Evolutionary conservation across 495 filamentous ascomycete genomes (phyloP), one percentile per base, ranked within the genome.

Genomic region (Aeminium ludgeri): DNA sequence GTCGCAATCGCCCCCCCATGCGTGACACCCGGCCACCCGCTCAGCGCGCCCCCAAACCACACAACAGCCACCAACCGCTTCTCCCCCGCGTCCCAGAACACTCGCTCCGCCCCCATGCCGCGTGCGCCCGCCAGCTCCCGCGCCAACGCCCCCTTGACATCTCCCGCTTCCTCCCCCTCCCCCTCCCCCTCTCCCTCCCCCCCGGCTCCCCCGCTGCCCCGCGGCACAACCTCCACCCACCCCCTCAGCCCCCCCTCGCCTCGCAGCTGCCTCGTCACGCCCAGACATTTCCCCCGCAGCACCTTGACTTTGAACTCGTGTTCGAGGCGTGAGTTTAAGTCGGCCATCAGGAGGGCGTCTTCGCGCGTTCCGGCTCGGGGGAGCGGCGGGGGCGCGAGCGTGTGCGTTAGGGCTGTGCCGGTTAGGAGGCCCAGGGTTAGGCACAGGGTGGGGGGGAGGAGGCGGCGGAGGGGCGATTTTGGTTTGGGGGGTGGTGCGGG

Each of bases 1-100:
- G 78, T 85, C 3, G 74, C 81, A 29, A 83, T 64, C 2, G 67
- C 65, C 13, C 83, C 83, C 13, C 83, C 83, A 59, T 91, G 83
- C 38, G 78, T 73, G 16, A 84, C 62, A 1, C 69, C 70, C n/a
- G 80, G 81, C 78, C 79, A 86, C 1, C 83, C 81, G 25, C 72
- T 62, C 16, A 76, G 52, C 11, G 63, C 71, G 0, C 54, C 34
- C 23, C 82, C 82, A 30, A 87, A 69, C 54, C 61, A 78, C 13
- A 86, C 61, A 12, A 87, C 55, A 41, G 59, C 67, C 30, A 70
- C 45, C 3, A 68, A 45, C 43, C 59, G 59, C 32, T 64, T 54
- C 29, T 64, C 64, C 31, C 61, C 61, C 16, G 62, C 49, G 43
- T 72, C 69, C 59, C 59, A 73, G 45, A 73, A 78, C 5, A 52